A percentile compares a stretch with the other conserved stretches of the same genome.
These are phyloP conservation scores for Herpetospermum pedunculosum DNA, from an alignment of 306 rosid genomes.

Conservation along the genomic window DNA sequence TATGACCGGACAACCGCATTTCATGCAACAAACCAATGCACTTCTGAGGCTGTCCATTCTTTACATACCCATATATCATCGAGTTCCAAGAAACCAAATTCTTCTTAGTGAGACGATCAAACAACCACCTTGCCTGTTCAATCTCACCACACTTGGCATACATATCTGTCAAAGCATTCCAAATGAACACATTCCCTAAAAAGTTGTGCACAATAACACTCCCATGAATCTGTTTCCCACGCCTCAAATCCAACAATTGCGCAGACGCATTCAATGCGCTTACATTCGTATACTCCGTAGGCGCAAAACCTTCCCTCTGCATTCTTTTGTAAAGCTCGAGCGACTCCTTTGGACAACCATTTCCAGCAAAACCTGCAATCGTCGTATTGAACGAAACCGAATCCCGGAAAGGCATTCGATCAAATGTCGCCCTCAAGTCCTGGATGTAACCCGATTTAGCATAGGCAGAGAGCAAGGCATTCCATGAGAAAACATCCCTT, in stretches of 20 bases:
- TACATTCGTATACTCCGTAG: conserved; percentile 38
- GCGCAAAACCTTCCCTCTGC: conserved; percentile 39
- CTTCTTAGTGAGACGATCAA: conserved; percentile 14
- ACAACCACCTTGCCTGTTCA: conserved; percentile 22
- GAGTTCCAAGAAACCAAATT: conserved; percentile 22
- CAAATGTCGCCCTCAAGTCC: conserved; percentile 17
- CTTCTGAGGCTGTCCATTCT: conserved; percentile 16
- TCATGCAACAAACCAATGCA: conserved; percentile 13
- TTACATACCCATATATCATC: conserved; percentile 20
- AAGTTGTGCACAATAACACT: conserved; percentile 13
- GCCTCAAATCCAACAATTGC: conserved; percentile 12
- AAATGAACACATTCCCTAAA: conserved; percentile 13
- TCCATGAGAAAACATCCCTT: conserved; percentile 50
- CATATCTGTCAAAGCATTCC: conserved; percentile 15
- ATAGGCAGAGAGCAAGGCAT: conserved; percentile 38
- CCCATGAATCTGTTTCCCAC: conserved; percentile 51
- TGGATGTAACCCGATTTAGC: conserved; percentile 4
- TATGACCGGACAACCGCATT: conserved; percentile 9
- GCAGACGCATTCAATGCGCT: conserved; percentile 47
- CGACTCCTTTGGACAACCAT: conserved; percentile 27
- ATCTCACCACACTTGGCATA: conserved; percentile 23
- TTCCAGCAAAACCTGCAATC: conserved; percentile 34
- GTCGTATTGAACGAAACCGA: conserved; percentile 43
- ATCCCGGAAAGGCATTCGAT: conserved; percentile 44
- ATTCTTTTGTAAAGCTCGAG: conserved; percentile 27